phyloP scores from a whole-genome alignment of 352 stramenopile species.

The Globisporangium megalacanthum region DNA sequence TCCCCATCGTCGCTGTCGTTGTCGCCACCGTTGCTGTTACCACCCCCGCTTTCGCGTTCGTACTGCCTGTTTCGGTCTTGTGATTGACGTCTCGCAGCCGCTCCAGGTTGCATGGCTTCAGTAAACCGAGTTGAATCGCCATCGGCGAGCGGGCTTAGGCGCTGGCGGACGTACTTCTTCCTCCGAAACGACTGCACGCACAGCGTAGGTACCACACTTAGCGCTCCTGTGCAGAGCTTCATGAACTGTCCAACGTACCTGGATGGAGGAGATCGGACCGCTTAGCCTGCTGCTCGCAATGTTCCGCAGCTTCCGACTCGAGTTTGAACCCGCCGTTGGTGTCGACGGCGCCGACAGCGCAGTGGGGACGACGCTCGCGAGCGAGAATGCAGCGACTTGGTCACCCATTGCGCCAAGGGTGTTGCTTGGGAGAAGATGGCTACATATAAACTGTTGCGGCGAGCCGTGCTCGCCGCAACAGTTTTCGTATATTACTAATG shows the following conservation, averaged over 20 bases:
- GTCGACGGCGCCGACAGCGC: not conserved
- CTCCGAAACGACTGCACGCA: constrained; percentile 29
- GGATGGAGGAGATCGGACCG: constrained; percentile 1
- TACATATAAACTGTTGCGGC: not conserved
- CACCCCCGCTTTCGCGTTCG: not conserved
- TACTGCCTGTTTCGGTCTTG: not conserved
- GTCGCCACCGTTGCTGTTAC: not conserved
- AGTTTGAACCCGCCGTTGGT: not conserved
- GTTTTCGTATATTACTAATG: too few relatives aligned
- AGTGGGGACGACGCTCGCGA: not conserved
- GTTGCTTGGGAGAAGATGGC: not conserved
- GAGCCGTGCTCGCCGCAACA: too few relatives aligned
- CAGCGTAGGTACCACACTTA: not conserved
- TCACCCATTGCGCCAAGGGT: not conserved
- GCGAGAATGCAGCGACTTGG: not conserved
- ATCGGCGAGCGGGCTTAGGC: constrained; percentile 36
- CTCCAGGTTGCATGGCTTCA: not conserved
- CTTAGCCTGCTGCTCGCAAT: not conserved
- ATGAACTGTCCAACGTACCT: not conserved
- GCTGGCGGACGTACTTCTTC: constrained; percentile 42
- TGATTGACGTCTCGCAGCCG: not conserved
- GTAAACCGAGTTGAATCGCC: constrained; percentile 1
- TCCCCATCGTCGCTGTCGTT: not conserved
- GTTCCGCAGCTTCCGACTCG: not conserved
- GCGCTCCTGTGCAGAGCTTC: not conserved